Conservation (phyloP, 305 asterid species). For the Fraxinus floribunda region DNA sequence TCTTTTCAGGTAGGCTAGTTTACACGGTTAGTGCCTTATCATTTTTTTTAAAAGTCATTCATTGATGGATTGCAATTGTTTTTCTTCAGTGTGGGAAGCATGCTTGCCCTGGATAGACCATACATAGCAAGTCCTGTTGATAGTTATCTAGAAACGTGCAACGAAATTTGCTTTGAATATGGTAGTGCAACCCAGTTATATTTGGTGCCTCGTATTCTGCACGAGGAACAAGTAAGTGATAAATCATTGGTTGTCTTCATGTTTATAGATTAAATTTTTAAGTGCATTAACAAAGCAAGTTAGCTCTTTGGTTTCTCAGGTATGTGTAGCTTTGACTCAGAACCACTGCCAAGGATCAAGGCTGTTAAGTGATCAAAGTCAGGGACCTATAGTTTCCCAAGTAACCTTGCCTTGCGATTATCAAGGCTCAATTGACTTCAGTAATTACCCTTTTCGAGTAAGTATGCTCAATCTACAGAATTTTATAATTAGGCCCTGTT, state of each 20-base stretch:
- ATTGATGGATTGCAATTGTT: constrained; percentile 22
- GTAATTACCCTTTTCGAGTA: constrained; percentile 85
- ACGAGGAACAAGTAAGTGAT: constrained; percentile 69
- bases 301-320: constrained; percentile 47
- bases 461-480: constrained; percentile 30
- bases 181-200: constrained; percentile 87
- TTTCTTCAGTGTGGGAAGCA: constrained; percentile 79
- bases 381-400: constrained; percentile 75
- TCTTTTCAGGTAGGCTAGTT: constrained; percentile 63
- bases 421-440: constrained; percentile 86
- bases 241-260: constrained; percentile 14
- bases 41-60: background rate
- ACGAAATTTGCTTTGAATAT: constrained; percentile 69
- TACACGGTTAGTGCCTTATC: constrained; percentile 1
- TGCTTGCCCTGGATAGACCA: constrained; percentile 90
- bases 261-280: constrained; percentile 12
- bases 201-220: constrained; percentile 69
- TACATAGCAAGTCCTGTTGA: constrained; percentile 55
- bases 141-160: constrained; percentile 44
- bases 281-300: constrained; percentile 1
- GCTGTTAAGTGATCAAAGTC: constrained; percentile 51
- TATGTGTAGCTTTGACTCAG: constrained; percentile 69
- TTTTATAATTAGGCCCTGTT: background rate
- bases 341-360: constrained; percentile 68
- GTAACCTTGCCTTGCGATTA: constrained; percentile 88